phyloP scores from a whole-genome alignment of 2,329 filamentous ascomycete species.

The Biscogniauxia mediterranea region DNA sequence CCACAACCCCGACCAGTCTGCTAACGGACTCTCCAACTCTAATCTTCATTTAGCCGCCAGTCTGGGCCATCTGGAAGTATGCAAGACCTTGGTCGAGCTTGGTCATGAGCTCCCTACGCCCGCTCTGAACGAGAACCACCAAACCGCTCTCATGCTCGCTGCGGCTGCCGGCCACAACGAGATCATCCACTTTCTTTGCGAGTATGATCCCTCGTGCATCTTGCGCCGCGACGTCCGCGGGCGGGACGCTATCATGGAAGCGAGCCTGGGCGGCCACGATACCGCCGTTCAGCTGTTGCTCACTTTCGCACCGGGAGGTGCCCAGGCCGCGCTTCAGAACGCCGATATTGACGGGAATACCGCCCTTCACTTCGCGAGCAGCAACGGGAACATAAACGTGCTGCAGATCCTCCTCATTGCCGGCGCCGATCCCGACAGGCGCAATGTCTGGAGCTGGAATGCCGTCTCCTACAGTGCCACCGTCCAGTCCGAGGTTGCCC shows the following conservation, averaged over 20 bases:
- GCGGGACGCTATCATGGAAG: constrained; percentile 70
- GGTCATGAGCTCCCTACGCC: constrained; percentile 74
- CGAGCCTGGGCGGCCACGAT: constrained; percentile 59
- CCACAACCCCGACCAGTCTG: constrained; percentile 74
- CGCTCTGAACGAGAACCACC: constrained; percentile 74
- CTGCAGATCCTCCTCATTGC: constrained; percentile 74
- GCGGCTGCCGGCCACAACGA: constrained; percentile 67
- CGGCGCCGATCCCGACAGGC: constrained; percentile 70
- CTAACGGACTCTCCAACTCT: constrained; percentile 71
- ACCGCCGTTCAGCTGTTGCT: constrained; percentile 64
- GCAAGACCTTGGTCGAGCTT: constrained; percentile 65
- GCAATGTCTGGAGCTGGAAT: constrained; percentile 78
- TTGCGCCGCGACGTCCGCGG: constrained; percentile 65
- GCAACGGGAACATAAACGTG: constrained; percentile 75
- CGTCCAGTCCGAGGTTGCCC: constrained; percentile 80
- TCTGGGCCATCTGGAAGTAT: constrained; percentile 68
- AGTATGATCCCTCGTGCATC: constrained; percentile 61
- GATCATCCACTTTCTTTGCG: constrained; percentile 69
- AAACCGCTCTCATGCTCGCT: constrained; percentile 81
- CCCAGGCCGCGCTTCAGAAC: constrained; percentile 51
- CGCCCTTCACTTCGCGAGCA: constrained; percentile 80
- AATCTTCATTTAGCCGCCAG: constrained; percentile 78
- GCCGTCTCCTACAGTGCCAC: constrained; percentile 81
- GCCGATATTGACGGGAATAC: constrained; percentile 78
- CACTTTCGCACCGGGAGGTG: constrained; percentile 57